phyloP scores from a whole-genome alignment of 768 basidiomycete genomes.

The Phanerochaete sordida region DNA sequence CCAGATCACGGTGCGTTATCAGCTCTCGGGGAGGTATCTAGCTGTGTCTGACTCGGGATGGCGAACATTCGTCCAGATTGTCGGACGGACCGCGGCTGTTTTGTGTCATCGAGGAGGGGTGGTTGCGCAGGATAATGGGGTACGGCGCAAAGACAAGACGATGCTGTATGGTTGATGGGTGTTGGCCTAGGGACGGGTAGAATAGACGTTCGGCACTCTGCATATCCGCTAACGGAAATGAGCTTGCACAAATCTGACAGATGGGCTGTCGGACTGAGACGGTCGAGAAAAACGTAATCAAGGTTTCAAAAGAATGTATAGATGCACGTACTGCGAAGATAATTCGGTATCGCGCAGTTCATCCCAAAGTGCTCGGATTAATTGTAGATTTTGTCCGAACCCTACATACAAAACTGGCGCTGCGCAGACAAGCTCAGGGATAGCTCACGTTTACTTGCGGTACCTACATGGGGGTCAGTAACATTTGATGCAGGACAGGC shows the following conservation, averaged over 20 bases:
- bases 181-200: not conserved
- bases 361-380: too few species aligned
- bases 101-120: not conserved
- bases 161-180: not conserved
- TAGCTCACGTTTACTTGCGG: slow-evolving; percentile 6
- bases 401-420: slow-evolving; percentile 1
- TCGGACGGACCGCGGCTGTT: not conserved
- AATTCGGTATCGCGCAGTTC: too few species aligned
- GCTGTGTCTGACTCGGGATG: not conserved
- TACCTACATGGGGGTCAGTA: slow-evolving; percentile 7
- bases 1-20: too few species aligned
- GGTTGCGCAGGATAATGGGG: not conserved
- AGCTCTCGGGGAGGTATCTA: not conserved
- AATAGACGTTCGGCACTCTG: too few species aligned
- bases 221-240: too few species aligned
- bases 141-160: not conserved
- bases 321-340: too few species aligned
- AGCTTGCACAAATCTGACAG: too few species aligned
- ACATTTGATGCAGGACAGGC: not conserved
- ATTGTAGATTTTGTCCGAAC: not conserved
- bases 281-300: too few species aligned
- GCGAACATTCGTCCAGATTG: not conserved
- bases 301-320: too few species aligned
- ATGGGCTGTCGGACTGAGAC: too few species aligned
- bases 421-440: not conserved